Conservation (phyloP, 1,139 yeast species). For the Geotrichum fermentans region DNA sequence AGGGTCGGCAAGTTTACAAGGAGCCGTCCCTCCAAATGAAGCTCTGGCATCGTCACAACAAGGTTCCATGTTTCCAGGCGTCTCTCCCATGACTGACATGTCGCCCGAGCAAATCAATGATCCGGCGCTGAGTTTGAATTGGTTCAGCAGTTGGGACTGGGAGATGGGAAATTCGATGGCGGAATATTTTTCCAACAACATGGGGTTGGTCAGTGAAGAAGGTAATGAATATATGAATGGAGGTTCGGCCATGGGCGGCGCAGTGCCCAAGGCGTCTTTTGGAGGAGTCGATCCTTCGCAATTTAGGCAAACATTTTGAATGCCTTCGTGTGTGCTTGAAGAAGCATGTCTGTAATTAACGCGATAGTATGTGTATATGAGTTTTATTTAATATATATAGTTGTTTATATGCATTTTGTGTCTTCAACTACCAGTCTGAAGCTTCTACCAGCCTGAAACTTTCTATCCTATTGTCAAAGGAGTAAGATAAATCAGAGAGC, state of each 20-base stretch:
- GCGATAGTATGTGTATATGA: no score
- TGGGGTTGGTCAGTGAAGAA: neutral
- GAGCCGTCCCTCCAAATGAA: neutral
- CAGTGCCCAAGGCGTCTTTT: neutral
- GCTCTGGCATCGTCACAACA: neutral
- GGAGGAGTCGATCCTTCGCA: neutral
- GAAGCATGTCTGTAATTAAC: no score
- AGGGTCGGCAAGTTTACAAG: neutral
- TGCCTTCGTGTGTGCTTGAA: no score
- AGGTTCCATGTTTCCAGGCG: neutral
- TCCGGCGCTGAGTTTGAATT: constrained; percentile 27
- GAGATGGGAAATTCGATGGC: constrained; percentile 16
- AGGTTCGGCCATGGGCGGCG: neutral
- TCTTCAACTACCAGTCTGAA: no score
- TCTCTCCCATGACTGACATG: neutral
- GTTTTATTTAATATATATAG: no score
- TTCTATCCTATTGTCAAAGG: no score
- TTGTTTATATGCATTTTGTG: no score
- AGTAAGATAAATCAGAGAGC: no score
- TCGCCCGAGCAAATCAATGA: constrained; percentile 7
- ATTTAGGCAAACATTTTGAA: no score
- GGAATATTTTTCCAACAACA: constrained; percentile 9
- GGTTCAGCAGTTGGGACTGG: constrained; percentile 33
- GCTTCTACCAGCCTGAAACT: no score
- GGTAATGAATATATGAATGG: neutral